These are phyloP conservation scores for Polytrichum commune DNA, from an alignment of 225 moss, liverwort and hornwort genomes.

Conservation along the genomic window DNA sequence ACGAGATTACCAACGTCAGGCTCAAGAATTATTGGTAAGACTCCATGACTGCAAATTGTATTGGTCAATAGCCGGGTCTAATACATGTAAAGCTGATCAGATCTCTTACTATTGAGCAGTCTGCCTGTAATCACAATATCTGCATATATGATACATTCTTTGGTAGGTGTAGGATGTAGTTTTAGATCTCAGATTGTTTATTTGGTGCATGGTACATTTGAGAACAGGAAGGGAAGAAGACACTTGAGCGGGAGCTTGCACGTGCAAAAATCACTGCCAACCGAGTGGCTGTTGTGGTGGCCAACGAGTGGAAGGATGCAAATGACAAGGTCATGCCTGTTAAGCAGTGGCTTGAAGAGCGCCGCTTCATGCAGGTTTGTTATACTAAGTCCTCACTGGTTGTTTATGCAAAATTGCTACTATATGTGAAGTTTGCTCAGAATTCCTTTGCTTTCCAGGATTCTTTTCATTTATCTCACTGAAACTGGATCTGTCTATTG, in stretches of 20 bases:
- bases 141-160: too few species aligned
- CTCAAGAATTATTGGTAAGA: constrained; percentile 83
- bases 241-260: constrained; percentile 86
- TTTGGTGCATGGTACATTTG: background rate
- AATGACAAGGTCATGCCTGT: constrained; percentile 99
- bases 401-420: background rate
- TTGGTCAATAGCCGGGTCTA: too few species aligned
- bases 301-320: constrained; percentile 98
- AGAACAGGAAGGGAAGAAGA: constrained; percentile 86
- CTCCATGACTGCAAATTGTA: background rate
- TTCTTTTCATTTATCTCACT: too few species aligned
- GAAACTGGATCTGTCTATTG: too few species aligned
- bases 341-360: constrained; percentile 98
- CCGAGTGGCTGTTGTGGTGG: constrained; percentile 94
- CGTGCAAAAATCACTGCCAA: constrained; percentile 92
- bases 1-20: constrained; percentile 90
- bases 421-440: background rate
- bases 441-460: background rate
- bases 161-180: too few species aligned
- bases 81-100: too few species aligned
- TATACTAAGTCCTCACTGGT: background rate
- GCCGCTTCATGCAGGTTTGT: constrained; percentile 92
- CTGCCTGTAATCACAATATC: too few species aligned
- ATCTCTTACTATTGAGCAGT: too few species aligned
- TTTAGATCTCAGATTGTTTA: too few species aligned